Base-by-base conservation (phyloP, 2,329 filamentous ascomycete species). In the Ophiostoma tasmaniense region DNA sequence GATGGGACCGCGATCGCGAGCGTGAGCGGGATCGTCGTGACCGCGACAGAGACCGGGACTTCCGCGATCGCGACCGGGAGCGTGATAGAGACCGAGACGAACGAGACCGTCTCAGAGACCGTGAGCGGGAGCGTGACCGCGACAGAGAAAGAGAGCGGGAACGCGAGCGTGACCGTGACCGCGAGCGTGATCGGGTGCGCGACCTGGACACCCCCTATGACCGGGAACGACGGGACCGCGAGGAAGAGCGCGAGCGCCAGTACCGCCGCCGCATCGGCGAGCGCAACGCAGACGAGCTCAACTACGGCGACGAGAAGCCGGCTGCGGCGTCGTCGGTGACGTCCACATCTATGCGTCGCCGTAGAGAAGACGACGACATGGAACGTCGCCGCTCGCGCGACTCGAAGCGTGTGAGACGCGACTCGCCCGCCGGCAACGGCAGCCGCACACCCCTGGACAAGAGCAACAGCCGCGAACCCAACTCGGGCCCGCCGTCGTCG, bases 171-270 rank as follows among this genome's bases (percentile, higher is more conserved):
- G 83, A 86, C 17, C 10, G 17, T 82, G 84, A 42, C 55, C 66
- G 42, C 66, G 94, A 98, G 76, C 88, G 94, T 68, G 95, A 98
- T 79, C 88, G 92, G 71, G 75, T 75, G 20, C 74, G 81, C 13
- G 80, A 84, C 66, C 79, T 81, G 14, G 80, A 84, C 59, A 83
- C 87, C 74, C 84, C 89, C 76, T 96, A 96, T 3, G 78, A 79
- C 0, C 76, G 80, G 69, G 83, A 86, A 71, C 83, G 84, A n/a
- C 14, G n/a, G 82, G 84, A 42, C 59, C 67, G 42, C 66, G 94
- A 98, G 76, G 90, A 93, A 73, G 93, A 97, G 77, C 88, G 94
- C 68, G 95, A 98, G 79, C 88, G 92, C 70, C 83, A 90, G 67
- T 97, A 97, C 78, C 89, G 92, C 70, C 91, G 93, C 74, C 92